Evolutionary conservation across 352 stramenopile species (phyloP), one percentile per base, ranked within the genome.

Genomic region (Phytophthora pluvialis): DNA sequence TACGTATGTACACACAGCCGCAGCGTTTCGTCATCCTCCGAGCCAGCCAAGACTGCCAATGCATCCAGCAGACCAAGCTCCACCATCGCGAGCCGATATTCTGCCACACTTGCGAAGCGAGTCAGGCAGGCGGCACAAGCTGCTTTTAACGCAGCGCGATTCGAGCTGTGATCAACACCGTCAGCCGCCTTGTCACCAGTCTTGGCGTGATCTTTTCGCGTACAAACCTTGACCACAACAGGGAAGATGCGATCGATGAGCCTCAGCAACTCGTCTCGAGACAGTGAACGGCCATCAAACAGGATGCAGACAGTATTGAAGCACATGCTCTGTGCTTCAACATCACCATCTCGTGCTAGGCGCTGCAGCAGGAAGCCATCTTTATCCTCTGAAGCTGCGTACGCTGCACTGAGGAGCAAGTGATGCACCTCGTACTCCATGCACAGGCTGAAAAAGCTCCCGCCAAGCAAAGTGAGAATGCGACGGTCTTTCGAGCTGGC

Each of bases 1-100:
- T 91, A 93, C 46, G 84, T 80, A 21, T 83, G 77, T 5, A 90
- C 84, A 33, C 82, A 91, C 4, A 89, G 57, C 8, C 83, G 77
- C 18, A 91, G 65, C 4, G 78, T 86, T 50, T 86, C 65, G 16
- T 77, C 59, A 16, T 83, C 75, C 38, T 89, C 75, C 2, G 85
- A 76, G 15, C 72, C 73, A 13, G 78, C 81, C 6, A 93, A 65
- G 15, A 86, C 56, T 50, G 75, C 69, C 13, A 93, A 72, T 13
- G 80, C 74, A 9, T 70, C 65, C 18, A 90, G 70, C 0, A 90
- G 46, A 5, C 82, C 81, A 18, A 80, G 65, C 31, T 78, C 54
- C 25, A 86, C 77, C 78, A 91, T 85, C 0, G 56, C 49, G 4
- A 78, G 32, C 6, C 80, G 78, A 60, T 80, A 89, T 45, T 86